Evolutionary conservation across 345 rosid species (phyloP).

Genomic region (Eucalyptus curtisii): DNA sequence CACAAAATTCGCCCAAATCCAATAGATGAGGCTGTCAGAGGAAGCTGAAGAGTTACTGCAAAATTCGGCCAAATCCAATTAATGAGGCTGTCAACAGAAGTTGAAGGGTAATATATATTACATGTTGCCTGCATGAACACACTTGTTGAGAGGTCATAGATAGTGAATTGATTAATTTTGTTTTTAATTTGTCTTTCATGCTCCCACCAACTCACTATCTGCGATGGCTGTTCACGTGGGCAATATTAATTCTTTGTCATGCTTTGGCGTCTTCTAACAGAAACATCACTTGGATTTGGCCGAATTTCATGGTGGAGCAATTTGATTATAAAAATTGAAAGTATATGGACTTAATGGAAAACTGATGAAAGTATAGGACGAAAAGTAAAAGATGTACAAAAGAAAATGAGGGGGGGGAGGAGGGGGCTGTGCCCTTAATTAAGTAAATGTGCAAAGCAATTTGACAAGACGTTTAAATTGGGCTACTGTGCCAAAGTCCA

Average conservation of each 20-base stretch:
- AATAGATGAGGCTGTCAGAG: not conserved
- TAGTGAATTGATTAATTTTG: not conserved
- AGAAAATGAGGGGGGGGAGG: not conserved
- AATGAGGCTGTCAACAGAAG: too few relatives aligned
- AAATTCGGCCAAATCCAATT: too few relatives aligned
- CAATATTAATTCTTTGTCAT: not conserved
- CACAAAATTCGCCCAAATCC: not conserved
- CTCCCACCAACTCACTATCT: not conserved
- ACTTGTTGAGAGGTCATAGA: not conserved
- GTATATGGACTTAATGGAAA: not conserved
- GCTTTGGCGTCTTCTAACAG: not conserved
- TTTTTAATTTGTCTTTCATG: not conserved
- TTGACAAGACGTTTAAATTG: not conserved
- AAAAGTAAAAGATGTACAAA: not conserved
- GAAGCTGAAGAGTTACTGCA: not conserved
- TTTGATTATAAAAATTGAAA: not conserved
- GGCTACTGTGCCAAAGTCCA: not conserved
- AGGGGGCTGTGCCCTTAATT: not conserved
- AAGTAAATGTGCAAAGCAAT: not conserved
- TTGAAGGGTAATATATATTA: not conserved
- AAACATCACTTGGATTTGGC: not conserved
- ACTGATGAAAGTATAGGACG: not conserved
- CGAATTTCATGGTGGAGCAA: not conserved
- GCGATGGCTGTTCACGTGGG: not conserved
- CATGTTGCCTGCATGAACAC: not conserved